Evolutionary conservation across 2,329 filamentous ascomycete species (phyloP).

Genomic region (Phyllosticta paracitricarpa): DNA sequence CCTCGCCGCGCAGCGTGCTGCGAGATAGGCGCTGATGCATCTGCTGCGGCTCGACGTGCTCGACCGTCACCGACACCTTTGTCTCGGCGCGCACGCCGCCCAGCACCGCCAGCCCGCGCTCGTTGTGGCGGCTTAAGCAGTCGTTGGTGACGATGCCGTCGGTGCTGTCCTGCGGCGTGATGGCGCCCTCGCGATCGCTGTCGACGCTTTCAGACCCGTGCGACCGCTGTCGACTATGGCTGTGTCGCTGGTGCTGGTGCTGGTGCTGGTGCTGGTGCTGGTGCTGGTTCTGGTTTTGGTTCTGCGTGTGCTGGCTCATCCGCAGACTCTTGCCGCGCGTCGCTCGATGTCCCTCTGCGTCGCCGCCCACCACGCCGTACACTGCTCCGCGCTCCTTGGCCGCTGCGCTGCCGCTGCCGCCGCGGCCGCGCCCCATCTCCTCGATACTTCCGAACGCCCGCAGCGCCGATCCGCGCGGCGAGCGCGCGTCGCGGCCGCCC

Average conservation of each 20-base stretch:
- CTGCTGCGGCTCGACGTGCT: background rate
- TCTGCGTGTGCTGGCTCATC: background rate
- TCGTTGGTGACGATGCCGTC: conserved; percentile 24
- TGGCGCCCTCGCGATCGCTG: conserved; percentile 13
- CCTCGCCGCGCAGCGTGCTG: background rate
- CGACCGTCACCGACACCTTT: conserved; percentile 21
- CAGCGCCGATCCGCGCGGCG: background rate
- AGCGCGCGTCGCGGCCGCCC: conserved; percentile 6
- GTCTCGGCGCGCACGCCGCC: conserved; percentile 20
- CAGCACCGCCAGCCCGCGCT: conserved; percentile 19
- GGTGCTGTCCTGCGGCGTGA: conserved; percentile 22
- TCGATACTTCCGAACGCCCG: background rate
- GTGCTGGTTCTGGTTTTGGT: background rate
- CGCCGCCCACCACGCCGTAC: background rate
- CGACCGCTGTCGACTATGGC: background rate
- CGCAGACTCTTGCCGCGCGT: background rate
- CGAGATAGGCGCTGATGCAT: background rate
- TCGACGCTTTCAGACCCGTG: background rate
- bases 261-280: too few relatives aligned
- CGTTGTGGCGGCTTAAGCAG: conserved; percentile 20
- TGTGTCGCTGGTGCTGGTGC: too few relatives aligned
- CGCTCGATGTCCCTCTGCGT: background rate
- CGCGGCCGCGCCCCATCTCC: background rate
- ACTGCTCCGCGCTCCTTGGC: background rate
- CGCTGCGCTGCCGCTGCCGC: background rate